A percentile compares a stretch with the other conserved stretches of the same genome.
These are phyloP conservation scores for Phytophthora idaei DNA, from an alignment of 352 stramenopile species.

Conservation along the genomic window DNA sequence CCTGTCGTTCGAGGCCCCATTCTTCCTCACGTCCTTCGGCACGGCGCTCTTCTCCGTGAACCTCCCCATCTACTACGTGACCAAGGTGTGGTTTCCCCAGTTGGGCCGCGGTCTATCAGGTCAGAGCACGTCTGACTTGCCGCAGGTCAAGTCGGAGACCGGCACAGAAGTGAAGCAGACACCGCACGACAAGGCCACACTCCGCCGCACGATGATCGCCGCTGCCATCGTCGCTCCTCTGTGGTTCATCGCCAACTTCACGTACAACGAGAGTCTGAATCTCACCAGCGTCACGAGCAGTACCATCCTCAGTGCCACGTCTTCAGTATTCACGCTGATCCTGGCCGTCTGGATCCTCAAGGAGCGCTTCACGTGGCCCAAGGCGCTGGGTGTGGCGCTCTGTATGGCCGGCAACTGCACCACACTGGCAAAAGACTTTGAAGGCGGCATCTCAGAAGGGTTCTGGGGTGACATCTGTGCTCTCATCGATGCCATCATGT, in stretches of 20 bases:
- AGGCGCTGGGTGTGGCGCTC: constrained; percentile 87
- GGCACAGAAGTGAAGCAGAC: constrained; percentile 24
- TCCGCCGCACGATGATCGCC: constrained; percentile 49
- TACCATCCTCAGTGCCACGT: constrained; percentile 95
- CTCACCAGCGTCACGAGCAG: constrained; percentile 94
- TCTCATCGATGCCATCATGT: constrained; percentile 87
- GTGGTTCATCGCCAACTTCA: constrained; percentile 96
- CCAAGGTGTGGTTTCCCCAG: constrained; percentile 44
- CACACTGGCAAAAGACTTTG: constrained; percentile 83
- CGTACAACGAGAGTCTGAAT: constrained; percentile 94
- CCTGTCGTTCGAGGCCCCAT: constrained; percentile 77
- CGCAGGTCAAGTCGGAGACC: constrained; percentile 28
- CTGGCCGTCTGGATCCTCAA: constrained; percentile 85
- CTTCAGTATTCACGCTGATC: constrained; percentile 94
- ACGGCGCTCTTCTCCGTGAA: constrained; percentile 82
- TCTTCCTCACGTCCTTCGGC: constrained; percentile 87
- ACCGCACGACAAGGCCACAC: constrained; percentile 28
- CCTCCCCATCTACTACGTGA: constrained; percentile 72
- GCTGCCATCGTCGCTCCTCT: constrained; percentile 83
- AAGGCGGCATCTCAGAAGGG: constrained; percentile 33
- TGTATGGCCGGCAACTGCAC: constrained; percentile 92
- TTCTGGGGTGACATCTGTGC: constrained; percentile 73
- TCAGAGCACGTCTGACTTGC: constrained; percentile 19
- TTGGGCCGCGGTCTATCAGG: constrained; percentile 6
- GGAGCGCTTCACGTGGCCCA: constrained; percentile 83